A percentile compares a stretch with the other conserved stretches of the same genome.
Conservation (phyloP, 495 filamentous ascomycete species). For the Hypoxylon rickii region DNA sequence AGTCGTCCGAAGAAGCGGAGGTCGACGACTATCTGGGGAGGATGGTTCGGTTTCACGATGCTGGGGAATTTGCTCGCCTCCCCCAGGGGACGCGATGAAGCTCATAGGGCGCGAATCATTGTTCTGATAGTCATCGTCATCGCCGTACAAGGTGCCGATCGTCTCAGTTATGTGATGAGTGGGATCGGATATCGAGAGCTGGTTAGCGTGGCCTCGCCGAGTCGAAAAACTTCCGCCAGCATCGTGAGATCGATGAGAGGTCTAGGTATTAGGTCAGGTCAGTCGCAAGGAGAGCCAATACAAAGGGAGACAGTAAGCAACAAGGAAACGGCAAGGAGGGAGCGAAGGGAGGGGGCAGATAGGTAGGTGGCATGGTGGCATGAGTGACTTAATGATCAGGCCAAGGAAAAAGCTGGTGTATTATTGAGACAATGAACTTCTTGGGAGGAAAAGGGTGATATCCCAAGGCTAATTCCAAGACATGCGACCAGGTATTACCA, state of each 20-base stretch:
- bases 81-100: slow-evolving; percentile 49
- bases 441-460: neutral
- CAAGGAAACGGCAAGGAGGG: neutral
- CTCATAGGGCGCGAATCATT: slow-evolving; percentile 52
- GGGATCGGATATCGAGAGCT: slow-evolving; percentile 63
- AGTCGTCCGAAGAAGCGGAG: slow-evolving; percentile 48
- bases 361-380: no score
- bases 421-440: slow-evolving; percentile 6
- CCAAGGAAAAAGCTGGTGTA: neutral
- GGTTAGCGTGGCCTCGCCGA: slow-evolving; percentile 58
- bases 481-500: slow-evolving; percentile 19
- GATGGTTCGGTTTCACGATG: slow-evolving; percentile 22
- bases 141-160: slow-evolving; percentile 94
- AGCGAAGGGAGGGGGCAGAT: neutral
- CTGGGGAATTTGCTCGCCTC: slow-evolving; percentile 41
- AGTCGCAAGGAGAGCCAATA: slow-evolving; percentile 13
- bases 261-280: slow-evolving; percentile 42
- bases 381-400: neutral
- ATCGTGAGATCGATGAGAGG: slow-evolving; percentile 60
- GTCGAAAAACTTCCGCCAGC: slow-evolving; percentile 58
- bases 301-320: neutral
- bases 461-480: slow-evolving; percentile 7
- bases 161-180: slow-evolving; percentile 98
- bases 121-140: slow-evolving; percentile 65
- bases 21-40: slow-evolving; percentile 43